A percentile compares a stretch with the other conserved stretches of the same genome.
Evolutionary conservation across 441 rosid species (phyloP).

Genomic region (Arabidopsis hybrid): DNA sequence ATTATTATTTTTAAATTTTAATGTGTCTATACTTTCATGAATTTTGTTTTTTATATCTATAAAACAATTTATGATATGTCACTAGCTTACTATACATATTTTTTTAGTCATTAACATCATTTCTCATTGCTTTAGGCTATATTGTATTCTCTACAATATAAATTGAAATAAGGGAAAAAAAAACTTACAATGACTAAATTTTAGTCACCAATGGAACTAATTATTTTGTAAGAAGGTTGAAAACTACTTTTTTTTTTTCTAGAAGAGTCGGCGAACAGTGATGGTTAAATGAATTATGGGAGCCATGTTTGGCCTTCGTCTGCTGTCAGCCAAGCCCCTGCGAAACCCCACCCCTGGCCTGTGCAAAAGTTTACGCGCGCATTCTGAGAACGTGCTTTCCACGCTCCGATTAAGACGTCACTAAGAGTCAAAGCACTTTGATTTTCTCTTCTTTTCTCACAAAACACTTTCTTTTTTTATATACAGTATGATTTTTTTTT

Average conservation of each 20-base stretch:
- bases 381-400: not conserved
- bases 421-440: not conserved
- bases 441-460: too few relatives aligned
- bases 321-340: conserved; percentile 34
- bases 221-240: not conserved
- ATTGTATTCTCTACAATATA: too few relatives aligned
- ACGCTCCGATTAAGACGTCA: not conserved
- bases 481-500: not conserved
- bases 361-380: not conserved
- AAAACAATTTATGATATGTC: too few relatives aligned
- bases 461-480: too few relatives aligned
- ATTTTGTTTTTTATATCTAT: too few relatives aligned
- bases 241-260: too few relatives aligned
- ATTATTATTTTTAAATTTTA: not conserved
- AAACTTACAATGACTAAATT: not conserved
- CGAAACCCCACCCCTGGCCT: conserved; percentile 10
- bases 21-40: too few relatives aligned
- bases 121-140: too few relatives aligned
- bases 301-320: conserved; percentile 11
- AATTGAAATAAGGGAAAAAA: too few relatives aligned
- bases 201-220: conserved; percentile 1
- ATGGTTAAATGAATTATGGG: conserved; percentile 12
- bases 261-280: not conserved
- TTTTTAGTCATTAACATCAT: too few relatives aligned
- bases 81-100: too few relatives aligned